Evolutionary conservation across 495 filamentous ascomycete genomes (phyloP), one percentile per base, ranked within the genome.

Genomic region (Tetracladium setigerum): DNA sequence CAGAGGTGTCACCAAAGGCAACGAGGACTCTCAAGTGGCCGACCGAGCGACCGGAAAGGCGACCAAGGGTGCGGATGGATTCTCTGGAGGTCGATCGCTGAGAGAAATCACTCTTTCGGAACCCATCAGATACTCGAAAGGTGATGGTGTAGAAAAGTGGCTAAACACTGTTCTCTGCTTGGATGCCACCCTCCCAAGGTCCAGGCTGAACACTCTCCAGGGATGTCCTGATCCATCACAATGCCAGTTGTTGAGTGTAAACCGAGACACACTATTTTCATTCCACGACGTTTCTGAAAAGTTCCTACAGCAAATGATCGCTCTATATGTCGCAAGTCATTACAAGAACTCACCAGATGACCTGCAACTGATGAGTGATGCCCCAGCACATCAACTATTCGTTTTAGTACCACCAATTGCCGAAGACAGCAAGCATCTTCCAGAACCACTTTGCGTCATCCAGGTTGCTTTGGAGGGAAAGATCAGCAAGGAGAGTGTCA

Each of bases 291-390:
- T 97, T 8, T 95, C 91, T 7, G 94, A 99, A 58, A 92, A 89
- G 62, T 87, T 99, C 67, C 72, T 99, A 38, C 94, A 97, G 60
- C 87, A 95, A 52, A 95, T 97, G 89, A 89, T 99, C 66, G 87
- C 89, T 9, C 78, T 99, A 1, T 97, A 96, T 57, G 92, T 97
- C n/a, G 89, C 94, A 14, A 91, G 86, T 60, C 90, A 96, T 61
- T 96, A 99, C 70, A 97, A 97, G 66, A 99, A 99, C 65, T 89
- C 89, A 1, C 94, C 94, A 4, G 95, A 99, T 57, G 94, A 99
- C 59, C 74, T 99, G 22, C 94, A 97, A 62, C 79, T 99, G 30
- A 92, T 99, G 86, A 90, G 84, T 54, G 94, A 99, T 68, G 92
- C 94, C 6, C 94, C 94, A 10, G 91, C 92, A 0, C 94, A 99